Base-by-base conservation (phyloP, 2,329 filamentous ascomycete genomes). In the Alternaria sp. region DNA sequence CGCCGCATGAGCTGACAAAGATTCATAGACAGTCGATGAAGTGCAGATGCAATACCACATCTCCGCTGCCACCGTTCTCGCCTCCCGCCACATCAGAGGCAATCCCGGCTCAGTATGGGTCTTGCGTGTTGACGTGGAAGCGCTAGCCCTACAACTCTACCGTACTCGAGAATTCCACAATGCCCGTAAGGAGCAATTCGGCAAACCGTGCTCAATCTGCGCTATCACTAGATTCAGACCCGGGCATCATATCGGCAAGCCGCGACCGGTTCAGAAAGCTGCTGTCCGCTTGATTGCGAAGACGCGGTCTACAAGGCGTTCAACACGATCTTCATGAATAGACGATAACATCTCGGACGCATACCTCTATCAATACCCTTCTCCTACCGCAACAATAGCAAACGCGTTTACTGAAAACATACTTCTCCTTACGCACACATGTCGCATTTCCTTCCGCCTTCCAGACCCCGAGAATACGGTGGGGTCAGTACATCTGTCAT, bases 41-140 rank as follows among this genome's bases (percentile, higher is more conserved):
- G 67, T 78, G 11, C 63, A 70, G 32, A 44, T 62, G 23, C 74
- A 76, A 52, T 77, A 74, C 56, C 75, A 78, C 64, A 68, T 76
- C 56, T 65, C 65, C 6, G 56, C 66, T 11, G 36, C 65, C 6
- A 66, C 68, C 9, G 43, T 72, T 21, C 49, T 66, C 17, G 12
- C 62, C n/a, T 68, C 63, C 1, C 65, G 63, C 25, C 36, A 53
- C 6, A 68, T 76, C 47, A 66, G 74, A 52, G 62, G 69, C 13
- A 57, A 45, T 25, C 61, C 57, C 7, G 26, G 61, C 32, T 68
- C 65, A 12, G 54, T 61, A 40, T 78, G 74, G 75, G 56, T 73
- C 19, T 67, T 77, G 5, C 72, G 75, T 19, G 62, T 71, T 52
- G 74, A 78, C 36, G 73, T 78, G 17, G 76, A 78, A 30, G 71